Conservation (phyloP, 768 basidiomycete species). For the Auriscalpium vulgare region DNA sequence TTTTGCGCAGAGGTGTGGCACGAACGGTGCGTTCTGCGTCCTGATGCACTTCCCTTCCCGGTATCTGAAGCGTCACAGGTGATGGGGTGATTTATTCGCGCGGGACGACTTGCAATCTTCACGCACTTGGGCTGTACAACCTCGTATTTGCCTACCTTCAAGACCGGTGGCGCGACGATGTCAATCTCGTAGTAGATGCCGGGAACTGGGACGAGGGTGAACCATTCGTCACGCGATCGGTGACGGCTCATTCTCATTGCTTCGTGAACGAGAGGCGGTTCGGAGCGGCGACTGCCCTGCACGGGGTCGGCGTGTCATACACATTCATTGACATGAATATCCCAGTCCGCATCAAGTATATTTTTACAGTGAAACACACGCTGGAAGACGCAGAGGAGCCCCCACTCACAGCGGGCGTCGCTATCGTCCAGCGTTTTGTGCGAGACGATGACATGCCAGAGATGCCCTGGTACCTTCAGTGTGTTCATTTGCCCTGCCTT, state of each 20-base stretch:
- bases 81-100: too few relatives aligned
- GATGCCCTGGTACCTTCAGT: not conserved
- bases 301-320: not conserved
- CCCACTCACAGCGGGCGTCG: not conserved
- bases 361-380: not conserved
- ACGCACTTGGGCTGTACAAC: not conserved
- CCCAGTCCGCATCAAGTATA: not conserved
- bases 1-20: not conserved
- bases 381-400: not conserved
- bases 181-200: not conserved
- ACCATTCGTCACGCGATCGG: not conserved
- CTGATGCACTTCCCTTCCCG: too few relatives aligned
- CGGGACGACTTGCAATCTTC: not conserved
- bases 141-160: not conserved
- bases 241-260: not conserved
- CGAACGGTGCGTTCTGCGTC: too few relatives aligned
- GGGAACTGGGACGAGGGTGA: not conserved
- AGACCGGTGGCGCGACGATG: not conserved
- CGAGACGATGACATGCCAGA: not conserved
- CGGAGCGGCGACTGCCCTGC: not conserved
- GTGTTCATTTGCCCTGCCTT: not conserved
- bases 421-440: not conserved
- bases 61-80: too few relatives aligned
- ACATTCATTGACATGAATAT: not conserved
- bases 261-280: not conserved